Conservation (phyloP, 1,284 basidiomycete species). For the Cerioporus squamosus region DNA sequence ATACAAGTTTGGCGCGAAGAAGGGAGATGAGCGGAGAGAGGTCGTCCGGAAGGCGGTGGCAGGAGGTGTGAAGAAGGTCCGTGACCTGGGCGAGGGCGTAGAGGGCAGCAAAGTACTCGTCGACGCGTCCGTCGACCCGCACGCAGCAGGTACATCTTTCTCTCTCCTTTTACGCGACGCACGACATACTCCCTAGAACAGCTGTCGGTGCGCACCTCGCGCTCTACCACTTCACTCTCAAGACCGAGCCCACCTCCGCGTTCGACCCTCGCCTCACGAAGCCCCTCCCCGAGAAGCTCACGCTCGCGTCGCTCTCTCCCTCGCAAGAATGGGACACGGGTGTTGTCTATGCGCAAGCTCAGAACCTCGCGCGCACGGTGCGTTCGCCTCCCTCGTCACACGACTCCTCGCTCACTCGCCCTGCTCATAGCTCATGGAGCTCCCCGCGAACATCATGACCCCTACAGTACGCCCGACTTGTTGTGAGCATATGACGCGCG, state of each 20-base stretch:
- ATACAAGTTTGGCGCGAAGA: constrained; percentile 56
- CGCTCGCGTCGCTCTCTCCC: constrained; percentile 46
- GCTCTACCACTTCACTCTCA: constrained; percentile 75
- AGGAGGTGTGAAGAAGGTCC: constrained; percentile 68
- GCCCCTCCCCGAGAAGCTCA: constrained; percentile 51
- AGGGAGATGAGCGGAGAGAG: constrained; percentile 58
- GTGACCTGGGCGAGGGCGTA: constrained; percentile 57
- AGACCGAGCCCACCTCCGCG: constrained; percentile 65
- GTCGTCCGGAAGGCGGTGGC: constrained; percentile 69
- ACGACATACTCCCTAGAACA: constrained; percentile 28
- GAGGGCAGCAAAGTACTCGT: constrained; percentile 53
- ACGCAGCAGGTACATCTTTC: constrained; percentile 63
- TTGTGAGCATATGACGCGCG: neutral
- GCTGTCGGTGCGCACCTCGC: constrained; percentile 81
- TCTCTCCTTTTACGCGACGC: neutral
- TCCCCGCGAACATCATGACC: constrained; percentile 84
- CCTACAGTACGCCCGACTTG: constrained; percentile 55
- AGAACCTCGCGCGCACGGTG: constrained; percentile 83
- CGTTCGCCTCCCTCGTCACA: neutral
- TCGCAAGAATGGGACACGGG: constrained; percentile 75
- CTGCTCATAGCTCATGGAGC: constrained; percentile 69
- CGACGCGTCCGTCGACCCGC: constrained; percentile 69
- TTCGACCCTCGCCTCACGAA: constrained; percentile 60
- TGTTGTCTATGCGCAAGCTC: constrained; percentile 74
- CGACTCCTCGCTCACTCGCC: no score